phyloP scores from a whole-genome alignment of 352 stramenopile genomes.

The Globisporangium cylindrosporum region DNA sequence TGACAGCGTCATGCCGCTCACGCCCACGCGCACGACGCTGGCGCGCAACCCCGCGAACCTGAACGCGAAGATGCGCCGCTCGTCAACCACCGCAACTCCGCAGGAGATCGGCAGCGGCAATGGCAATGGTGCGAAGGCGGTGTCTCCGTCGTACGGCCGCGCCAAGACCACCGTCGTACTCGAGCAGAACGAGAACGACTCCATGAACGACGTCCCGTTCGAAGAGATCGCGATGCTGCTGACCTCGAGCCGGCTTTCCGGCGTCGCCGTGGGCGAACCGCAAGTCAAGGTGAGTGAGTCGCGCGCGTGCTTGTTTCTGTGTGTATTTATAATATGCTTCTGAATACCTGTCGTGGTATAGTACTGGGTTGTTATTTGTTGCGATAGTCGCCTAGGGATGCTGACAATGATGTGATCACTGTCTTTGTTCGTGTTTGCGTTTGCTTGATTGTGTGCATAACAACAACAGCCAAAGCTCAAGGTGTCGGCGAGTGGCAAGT shows the following conservation, averaged over 20 bases:
- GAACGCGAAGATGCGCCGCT: not conserved
- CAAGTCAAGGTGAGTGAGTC: constrained; percentile 18
- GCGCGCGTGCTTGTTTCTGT: not conserved
- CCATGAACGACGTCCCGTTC: constrained; percentile 21
- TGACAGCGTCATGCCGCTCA: not conserved
- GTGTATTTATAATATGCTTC: not conserved
- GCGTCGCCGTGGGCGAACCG: constrained; percentile 4
- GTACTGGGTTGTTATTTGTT: not conserved
- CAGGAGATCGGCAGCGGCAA: not conserved
- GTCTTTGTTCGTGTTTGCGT: not conserved
- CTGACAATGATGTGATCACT: not conserved
- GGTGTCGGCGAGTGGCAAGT: constrained; percentile 77
- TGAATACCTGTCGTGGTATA: not conserved
- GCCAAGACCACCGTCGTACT: constrained; percentile 13
- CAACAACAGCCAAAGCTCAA: constrained; percentile 53
- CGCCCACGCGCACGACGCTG: constrained; percentile 2
- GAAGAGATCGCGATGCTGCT: constrained; percentile 21
- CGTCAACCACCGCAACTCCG: not conserved
- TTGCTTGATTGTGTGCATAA: not conserved
- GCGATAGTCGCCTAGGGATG: not conserved
- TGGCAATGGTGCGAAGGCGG: not conserved
- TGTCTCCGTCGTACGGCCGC: constrained; percentile 7
- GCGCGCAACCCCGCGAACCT: constrained; percentile 1
- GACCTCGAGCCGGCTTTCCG: constrained; percentile 9
- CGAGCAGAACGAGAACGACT: constrained; percentile 19